Evolutionary conservation across 1,284 basidiomycete species (phyloP).

Genomic region (Papiliotrema terrestris): DNA sequence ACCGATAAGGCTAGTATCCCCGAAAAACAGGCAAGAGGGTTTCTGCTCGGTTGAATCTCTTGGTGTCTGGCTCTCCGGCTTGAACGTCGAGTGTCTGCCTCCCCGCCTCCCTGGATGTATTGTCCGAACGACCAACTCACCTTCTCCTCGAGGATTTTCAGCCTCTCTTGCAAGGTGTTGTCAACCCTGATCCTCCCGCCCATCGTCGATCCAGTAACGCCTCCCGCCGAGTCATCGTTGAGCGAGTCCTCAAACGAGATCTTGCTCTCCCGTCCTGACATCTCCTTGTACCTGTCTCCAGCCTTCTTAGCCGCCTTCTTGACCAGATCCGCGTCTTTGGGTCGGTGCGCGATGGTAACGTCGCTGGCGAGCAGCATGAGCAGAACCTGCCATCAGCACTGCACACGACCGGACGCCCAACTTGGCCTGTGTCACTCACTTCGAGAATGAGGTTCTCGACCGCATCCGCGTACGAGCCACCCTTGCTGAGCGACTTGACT

Average conservation of each 20-base stretch:
- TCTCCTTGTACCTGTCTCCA: constrained; percentile 42
- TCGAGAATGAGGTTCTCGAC: constrained; percentile 79
- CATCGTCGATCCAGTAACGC: constrained; percentile 70
- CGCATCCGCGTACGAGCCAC: constrained; percentile 71
- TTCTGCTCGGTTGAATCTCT: no score
- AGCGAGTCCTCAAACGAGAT: constrained; percentile 65
- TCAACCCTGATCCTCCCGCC: constrained; percentile 76
- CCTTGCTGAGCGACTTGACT: constrained; percentile 62
- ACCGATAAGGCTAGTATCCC: no score
- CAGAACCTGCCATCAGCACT: constrained; percentile 48
- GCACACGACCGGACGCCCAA: neutral
- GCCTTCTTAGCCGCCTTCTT: constrained; percentile 36
- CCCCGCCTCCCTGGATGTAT: no score
- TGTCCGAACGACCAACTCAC: no score
- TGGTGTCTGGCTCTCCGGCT: no score
- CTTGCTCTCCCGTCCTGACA: constrained; percentile 64
- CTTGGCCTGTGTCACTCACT: constrained; percentile 48
- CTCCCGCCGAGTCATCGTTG: constrained; percentile 75
- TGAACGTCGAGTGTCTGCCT: no score
- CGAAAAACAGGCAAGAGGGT: no score
- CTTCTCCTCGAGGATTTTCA: constrained; percentile 80
- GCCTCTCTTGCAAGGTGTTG: constrained; percentile 85
- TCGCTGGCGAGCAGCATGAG: constrained; percentile 69
- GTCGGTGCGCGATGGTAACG: constrained; percentile 40
- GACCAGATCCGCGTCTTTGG: constrained; percentile 40